Base-by-base conservation (phyloP, 495 filamentous ascomycete genomes). In the Aspergillus cavernicola region DNA sequence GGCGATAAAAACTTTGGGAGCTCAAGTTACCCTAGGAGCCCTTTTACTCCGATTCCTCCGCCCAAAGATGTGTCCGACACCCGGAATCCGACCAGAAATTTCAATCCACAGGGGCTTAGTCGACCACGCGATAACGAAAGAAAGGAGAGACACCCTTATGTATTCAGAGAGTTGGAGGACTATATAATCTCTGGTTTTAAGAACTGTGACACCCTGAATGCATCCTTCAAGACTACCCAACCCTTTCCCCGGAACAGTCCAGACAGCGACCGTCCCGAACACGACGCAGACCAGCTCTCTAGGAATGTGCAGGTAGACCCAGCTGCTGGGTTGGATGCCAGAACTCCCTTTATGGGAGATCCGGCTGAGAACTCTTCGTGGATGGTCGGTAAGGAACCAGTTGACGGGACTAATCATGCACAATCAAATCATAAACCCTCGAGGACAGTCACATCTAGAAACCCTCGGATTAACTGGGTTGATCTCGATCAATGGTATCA, bases 291-390 rank as follows among this genome's bases (percentile, higher is more conserved):
- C 31, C 49, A 57, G 5, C 63, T 22, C 12, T 23, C 55, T 24
- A 46, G 52, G n/a, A 42, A 46, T 2, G 61, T 58, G 13, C 47
- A 61, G 24, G 46, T 48, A 9, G 41, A 64, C 9, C 60, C 60
- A 7, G 55, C 79, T 4, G 80, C 79, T 22, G 79, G 83, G 45
- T 67, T 90, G 22, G 89, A 93, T 65, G 81, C 86, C 0, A 93
- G 92, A 66, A 85, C 87, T 0, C 73, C 93, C 11, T 75, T 92
- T 11, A 64, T 90, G n/a, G 89, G 89, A 12, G 82, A 92, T 53
- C 71, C 93, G 55, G 85, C 85, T 0, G 88, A 93, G 65, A 93
- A 92, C 63, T 89, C 80, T 12, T 93, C 88, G 89, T 93, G 88
- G 88, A 87, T 82, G 45, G 85, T 84, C 18, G 75, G 79, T 51